Base-by-base conservation (phyloP, 495 filamentous ascomycete species). In the Talaromyces wortmannii region DNA sequence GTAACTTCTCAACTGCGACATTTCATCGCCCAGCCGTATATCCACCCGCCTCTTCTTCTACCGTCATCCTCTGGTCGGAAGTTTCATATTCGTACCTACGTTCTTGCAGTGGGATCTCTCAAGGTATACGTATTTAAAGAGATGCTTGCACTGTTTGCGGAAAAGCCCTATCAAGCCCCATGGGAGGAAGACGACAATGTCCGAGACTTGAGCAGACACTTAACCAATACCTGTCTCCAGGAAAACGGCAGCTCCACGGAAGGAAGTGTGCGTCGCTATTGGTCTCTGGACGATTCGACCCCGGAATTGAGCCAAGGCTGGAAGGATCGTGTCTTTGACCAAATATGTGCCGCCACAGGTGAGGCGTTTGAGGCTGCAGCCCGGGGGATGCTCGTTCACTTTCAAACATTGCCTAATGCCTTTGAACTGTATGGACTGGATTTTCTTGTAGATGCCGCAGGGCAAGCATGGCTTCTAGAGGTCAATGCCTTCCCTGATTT, bases 401-500 rank as follows among this genome's bases (percentile, higher is more conserved):
- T 98, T 78, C 92, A 96, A 63, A 84, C 90, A 5, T 66, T 96
- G 23, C 82, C 85, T 0, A 89, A 94, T 63, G 88, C 85, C 3
- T 97, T 97, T 63, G 94, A 98, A 77, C 69, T 96, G 18, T 98
- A 87, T 63, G 94, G 94, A 1, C 61, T 97, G 23, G 94, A 98
- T 64, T 98, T 95, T 65, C 60, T 98, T 57, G 84, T 96, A 11
- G 89, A 92, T 66, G 78, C 67, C 5, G 47, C 57, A 4, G 83
- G 83, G 0, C 77, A 55, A 4, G 80, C 83, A 17, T 96, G 81
- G 78, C 68, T 97, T 62, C 67, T 98, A 50, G 94, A 98, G 75
- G 80, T 95, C n/a, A 98, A 98, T 71, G 88, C 92, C 0, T 98
- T 92, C 68, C 94, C 94, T 46, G 94, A 98, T 70, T 97, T 97